phyloP scores from a whole-genome alignment of 768 basidiomycete genomes.

The Russula compacta region DNA sequence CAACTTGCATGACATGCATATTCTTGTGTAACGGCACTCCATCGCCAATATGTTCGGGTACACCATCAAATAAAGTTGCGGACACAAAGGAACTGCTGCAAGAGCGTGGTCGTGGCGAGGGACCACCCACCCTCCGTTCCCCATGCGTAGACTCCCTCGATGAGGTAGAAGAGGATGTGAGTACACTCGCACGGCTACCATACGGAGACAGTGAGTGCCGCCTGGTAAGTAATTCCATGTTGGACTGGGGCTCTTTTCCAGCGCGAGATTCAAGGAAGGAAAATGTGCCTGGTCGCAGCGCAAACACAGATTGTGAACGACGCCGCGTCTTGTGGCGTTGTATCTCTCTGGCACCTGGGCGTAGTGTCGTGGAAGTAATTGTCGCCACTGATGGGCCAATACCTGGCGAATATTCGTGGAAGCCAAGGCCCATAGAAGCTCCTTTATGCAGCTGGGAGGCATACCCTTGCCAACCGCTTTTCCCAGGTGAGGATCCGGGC shows the following conservation, averaged over 20 bases:
- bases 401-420: not conserved
- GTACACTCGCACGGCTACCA: conserved; percentile 10
- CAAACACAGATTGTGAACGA: conserved; percentile 26
- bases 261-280: conserved; percentile 15
- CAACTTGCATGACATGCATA: conserved; percentile 16
- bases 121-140: not conserved
- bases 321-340: conserved; percentile 24
- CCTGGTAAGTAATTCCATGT: not conserved
- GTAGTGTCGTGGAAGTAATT: not conserved
- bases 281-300: conserved; percentile 18
- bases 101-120: conserved; percentile 5
- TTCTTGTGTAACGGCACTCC: conserved; percentile 1
- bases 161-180: conserved; percentile 16
- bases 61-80: conserved; percentile 1
- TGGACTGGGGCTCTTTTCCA: not conserved
- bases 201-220: conserved; percentile 10
- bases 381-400: not conserved
- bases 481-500: not conserved
- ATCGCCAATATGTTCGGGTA: not conserved
- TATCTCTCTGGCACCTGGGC: conserved; percentile 1
- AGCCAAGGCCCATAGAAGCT: conserved; percentile 7
- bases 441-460: conserved; percentile 13
- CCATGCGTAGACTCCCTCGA: conserved; percentile 2
- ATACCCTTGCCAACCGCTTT: conserved; percentile 6
- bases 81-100: conserved; percentile 16